Evolutionary conservation across 129 eudicot species (phyloP).

Genomic region (Gnaphalium uliginosum): DNA sequence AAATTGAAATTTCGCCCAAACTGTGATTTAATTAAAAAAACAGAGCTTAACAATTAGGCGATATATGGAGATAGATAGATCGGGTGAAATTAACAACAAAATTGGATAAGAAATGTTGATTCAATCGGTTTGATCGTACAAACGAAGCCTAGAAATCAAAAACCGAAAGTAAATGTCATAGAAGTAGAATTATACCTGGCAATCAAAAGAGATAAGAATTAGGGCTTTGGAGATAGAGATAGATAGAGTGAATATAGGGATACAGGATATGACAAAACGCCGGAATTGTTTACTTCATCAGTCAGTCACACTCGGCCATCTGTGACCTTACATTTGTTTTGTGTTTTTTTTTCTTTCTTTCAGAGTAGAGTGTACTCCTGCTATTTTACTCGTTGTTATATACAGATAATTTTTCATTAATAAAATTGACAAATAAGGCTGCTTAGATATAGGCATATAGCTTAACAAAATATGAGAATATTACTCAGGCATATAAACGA

Average conservation of each 20-base stretch:
- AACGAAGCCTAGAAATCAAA: not conserved
- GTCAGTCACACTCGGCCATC: not conserved
- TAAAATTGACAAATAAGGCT: too few species aligned
- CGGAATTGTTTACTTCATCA: not conserved
- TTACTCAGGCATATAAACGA: too few species aligned
- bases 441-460: too few species aligned
- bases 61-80: not conserved
- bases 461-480: too few species aligned
- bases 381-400: too few species aligned
- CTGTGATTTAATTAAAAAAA: not conserved
- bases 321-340: not conserved
- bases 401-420: too few species aligned
- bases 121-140: not conserved
- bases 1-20: not conserved
- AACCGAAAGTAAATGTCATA: not conserved
- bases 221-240: not conserved
- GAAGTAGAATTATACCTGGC: not conserved
- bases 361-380: not conserved
- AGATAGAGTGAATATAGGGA: not conserved
- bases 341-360: too few species aligned
- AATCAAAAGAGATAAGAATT: not conserved
- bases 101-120: not conserved
- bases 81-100: not conserved
- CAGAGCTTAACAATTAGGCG: not conserved
- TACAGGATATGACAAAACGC: not conserved